A percentile compares a stretch with the other conserved stretches of the same genome.
Conservation (phyloP, 345 rosid genomes). For the Erodium maritimum region DNA sequence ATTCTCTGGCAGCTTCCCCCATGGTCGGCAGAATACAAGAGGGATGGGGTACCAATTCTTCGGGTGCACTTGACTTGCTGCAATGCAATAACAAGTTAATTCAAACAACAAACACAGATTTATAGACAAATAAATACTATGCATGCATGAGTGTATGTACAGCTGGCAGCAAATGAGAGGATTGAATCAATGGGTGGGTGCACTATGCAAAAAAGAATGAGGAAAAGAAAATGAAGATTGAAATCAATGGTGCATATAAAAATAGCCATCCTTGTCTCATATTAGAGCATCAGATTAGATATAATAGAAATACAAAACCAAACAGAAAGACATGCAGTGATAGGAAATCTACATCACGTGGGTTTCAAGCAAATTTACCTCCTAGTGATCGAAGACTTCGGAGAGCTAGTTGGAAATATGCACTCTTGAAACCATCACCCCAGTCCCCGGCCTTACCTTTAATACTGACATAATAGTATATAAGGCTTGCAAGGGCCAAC, state of each 20-base stretch:
- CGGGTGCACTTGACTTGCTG: slow-evolving; percentile 99
- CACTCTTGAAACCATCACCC: slow-evolving; percentile 99
- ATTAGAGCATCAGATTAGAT: neutral
- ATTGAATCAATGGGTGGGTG: neutral
- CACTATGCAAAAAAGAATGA: neutral
- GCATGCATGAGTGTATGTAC: neutral
- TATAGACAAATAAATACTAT: neutral
- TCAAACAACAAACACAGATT: neutral
- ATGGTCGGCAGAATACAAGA: slow-evolving; percentile 91
- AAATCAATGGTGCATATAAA: neutral
- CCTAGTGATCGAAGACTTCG: slow-evolving; percentile 98
- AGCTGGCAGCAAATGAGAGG: neutral
- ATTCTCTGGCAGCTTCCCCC: slow-evolving; percentile 99
- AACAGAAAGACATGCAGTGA: neutral
- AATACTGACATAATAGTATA: slow-evolving; percentile 90
- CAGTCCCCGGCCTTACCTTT: slow-evolving; percentile 99
- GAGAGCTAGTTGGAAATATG: slow-evolving; percentile 96
- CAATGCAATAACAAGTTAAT: slow-evolving; percentile 10
- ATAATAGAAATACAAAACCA: neutral
- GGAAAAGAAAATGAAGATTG: neutral
- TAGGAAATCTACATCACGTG: neutral
- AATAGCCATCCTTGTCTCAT: neutral
- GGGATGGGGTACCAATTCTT: slow-evolving; percentile 99
- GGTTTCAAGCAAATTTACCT: slow-evolving; percentile 31
- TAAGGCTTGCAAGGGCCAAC: slow-evolving; percentile 93